These are phyloP conservation scores for Pythium aphanidermatum DNA, from an alignment of 352 stramenopile species.

Conservation along the genomic window DNA sequence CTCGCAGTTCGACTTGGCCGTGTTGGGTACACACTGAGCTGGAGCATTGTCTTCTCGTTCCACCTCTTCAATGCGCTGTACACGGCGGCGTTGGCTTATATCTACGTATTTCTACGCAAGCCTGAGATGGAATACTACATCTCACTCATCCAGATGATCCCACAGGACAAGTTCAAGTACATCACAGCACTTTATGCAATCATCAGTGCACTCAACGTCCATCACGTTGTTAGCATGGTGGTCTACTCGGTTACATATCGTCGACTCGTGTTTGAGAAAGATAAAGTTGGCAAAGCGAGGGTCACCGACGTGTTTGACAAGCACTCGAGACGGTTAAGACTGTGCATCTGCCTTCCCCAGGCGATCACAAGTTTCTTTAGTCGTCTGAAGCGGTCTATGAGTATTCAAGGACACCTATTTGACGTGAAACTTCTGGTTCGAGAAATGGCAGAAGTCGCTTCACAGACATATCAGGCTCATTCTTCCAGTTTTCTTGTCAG, in stretches of 20 bases:
- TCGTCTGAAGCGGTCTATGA: constrained; percentile 5
- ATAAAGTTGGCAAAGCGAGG: not conserved
- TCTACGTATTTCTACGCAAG: constrained; percentile 9
- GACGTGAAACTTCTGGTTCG: constrained; percentile 17
- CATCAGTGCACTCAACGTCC: constrained; percentile 18
- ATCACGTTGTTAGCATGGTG: constrained; percentile 7
- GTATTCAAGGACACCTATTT: constrained; percentile 20
- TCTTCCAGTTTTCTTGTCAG: constrained; percentile 20
- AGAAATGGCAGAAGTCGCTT: constrained; percentile 22
- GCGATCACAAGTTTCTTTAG: not conserved
- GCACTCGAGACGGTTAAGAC: constrained; percentile 1
- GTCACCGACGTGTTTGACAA: not conserved
- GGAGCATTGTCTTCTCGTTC: constrained; percentile 17
- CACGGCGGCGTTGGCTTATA: constrained; percentile 7
- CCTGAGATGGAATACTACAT: constrained; percentile 16
- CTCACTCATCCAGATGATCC: constrained; percentile 9
- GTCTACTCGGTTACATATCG: constrained; percentile 5
- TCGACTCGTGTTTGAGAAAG: constrained; percentile 4
- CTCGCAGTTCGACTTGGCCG: constrained; percentile 7
- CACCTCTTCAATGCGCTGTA: constrained; percentile 21
- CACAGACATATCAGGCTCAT: constrained; percentile 26
- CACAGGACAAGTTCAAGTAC: constrained; percentile 2
- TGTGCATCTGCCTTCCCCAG: constrained; percentile 1
- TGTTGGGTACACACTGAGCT: constrained; percentile 1
- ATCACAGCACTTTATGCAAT: constrained; percentile 5